Evolutionary conservation across 2,329 filamentous ascomycete genomes (phyloP), one percentile per base, ranked within the genome.

Genomic region (Calonectria hongkongensis): DNA sequence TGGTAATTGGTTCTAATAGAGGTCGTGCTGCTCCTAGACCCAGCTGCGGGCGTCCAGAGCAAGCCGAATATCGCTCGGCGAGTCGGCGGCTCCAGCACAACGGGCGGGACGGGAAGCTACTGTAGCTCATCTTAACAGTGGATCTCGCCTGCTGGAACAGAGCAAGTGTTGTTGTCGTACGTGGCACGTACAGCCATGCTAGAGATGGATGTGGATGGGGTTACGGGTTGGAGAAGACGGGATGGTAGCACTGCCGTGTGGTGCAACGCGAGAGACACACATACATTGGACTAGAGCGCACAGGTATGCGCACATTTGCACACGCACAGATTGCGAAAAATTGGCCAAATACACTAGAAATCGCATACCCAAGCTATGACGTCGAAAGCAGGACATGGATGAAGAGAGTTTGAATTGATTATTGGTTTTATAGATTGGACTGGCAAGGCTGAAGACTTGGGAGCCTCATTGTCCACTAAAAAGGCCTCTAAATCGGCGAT

Each of bases 211-310:
- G 41, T 25, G 33, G 39, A 30, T n/a, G 56, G n/a, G 47, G 21
- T 54, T 45, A 58, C 9, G 30, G 39, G 65, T 56, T 27, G 27
- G 43, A 65, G 48, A 65, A 48, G 48, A 27, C 54, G 28, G 54
- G 54, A 63, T 43, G 30, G 51, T 62, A 60, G 30, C 33, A 65
- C 21, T n/a, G 21, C 45, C 10, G 33, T 64, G 64, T 41, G 18
- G 70, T 72, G 56, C 39, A 41, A 72, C 70, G 50, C 58, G 58
- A 72, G 65, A 72, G 65, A 72, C 70, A 68, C 65, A 60, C 33
- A 36, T 33, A 33, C 65, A 68, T 72, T 33, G 25, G 36, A 68
- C 69, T 56, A 64, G 16, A 47, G 33, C 18, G 36, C 54, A 63
- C 56, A 56, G 36, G 45, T 41, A 41, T 41, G 54, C 65, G 21